Conservation (phyloP, 1,139 yeast genomes). For the Hyphopichia burtonii region DNA sequence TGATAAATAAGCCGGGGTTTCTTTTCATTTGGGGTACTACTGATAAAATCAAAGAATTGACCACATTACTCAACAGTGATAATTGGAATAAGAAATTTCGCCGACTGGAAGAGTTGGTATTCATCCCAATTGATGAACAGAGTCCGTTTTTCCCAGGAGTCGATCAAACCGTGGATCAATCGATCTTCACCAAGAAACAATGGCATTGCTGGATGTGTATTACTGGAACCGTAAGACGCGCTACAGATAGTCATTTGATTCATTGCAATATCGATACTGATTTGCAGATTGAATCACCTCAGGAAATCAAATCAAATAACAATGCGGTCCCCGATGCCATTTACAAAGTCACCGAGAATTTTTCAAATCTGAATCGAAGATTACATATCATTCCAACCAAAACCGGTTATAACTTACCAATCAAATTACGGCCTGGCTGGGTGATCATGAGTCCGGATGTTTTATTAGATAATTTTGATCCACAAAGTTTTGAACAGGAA, state of each 20-base stretch:
- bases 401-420: constrained; percentile 62
- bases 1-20: constrained; percentile 84
- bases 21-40: constrained; percentile 85
- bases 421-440: constrained; percentile 84
- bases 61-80: constrained; percentile 54
- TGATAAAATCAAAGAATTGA: constrained; percentile 62
- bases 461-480: constrained; percentile 63
- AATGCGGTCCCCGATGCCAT: constrained; percentile 69
- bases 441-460: constrained; percentile 86
- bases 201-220: constrained; percentile 99
- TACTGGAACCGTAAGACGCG: constrained; percentile 87
- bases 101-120: constrained; percentile 83
- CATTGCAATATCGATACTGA: constrained; percentile 94
- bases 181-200: constrained; percentile 47
- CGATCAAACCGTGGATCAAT: constrained; percentile 11
- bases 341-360: constrained; percentile 86
- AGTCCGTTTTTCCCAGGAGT: constrained; percentile 60
- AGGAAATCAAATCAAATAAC: constrained; percentile 5
- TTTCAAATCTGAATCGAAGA: constrained; percentile 76
- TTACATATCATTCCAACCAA: constrained; percentile 79
- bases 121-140: constrained; percentile 57
- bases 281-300: constrained; percentile 54
- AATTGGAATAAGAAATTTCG: constrained; percentile 76
- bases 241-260: constrained; percentile 78
- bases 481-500: constrained; percentile 31